Conservation (phyloP, 257 asterid species). For the Nicotiana attenuata region DNA sequence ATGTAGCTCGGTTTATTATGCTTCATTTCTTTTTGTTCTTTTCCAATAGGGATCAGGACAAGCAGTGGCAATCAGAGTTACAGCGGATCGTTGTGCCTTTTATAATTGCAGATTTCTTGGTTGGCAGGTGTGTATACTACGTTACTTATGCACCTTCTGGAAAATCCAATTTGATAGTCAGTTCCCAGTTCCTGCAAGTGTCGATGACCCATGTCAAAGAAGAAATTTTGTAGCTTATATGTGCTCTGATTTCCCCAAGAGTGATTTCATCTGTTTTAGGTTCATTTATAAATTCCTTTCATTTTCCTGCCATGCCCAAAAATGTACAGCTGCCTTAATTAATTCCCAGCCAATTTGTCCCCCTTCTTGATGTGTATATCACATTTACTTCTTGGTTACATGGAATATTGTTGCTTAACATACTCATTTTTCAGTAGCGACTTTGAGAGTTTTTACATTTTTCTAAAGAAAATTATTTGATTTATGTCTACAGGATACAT, state of each 20-base stretch:
- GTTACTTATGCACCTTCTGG: neutral
- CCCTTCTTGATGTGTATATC: neutral
- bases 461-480: neutral
- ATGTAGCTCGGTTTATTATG: neutral
- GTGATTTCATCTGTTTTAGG: neutral
- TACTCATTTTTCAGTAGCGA: neutral
- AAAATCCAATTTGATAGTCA: neutral
- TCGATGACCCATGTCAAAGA: neutral
- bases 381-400: neutral
- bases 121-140: slow-evolving; percentile 63
- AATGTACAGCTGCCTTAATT: neutral
- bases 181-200: neutral
- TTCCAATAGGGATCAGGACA: slow-evolving; percentile 77
- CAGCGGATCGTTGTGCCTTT: slow-evolving; percentile 89
- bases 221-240: neutral
- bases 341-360: neutral
- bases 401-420: neutral
- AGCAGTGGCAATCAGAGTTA: slow-evolving; percentile 91
- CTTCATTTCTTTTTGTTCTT: neutral
- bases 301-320: neutral
- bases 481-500: slow-evolving; percentile 59
- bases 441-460: neutral
- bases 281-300: neutral
- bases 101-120: slow-evolving; percentile 93
- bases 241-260: neutral